Evolutionary conservation across 768 basidiomycete genomes (phyloP), one percentile per base, ranked within the genome.

Genomic region (Epithele typhae): DNA sequence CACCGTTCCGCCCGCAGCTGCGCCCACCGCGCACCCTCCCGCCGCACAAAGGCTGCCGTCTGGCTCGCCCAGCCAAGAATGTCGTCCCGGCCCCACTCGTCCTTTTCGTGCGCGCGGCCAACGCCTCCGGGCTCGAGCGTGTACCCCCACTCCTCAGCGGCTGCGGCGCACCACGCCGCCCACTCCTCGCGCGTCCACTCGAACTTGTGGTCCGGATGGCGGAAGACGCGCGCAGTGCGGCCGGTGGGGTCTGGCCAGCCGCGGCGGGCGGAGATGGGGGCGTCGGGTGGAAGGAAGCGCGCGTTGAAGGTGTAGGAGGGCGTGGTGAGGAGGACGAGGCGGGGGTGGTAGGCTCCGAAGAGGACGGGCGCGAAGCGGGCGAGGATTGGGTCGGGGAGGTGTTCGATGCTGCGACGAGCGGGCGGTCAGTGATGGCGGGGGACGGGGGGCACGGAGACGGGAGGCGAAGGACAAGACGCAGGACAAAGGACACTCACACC

Each of bases 151-250:
- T 78, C 72, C 4, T 58, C 59, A 0, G 84, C 87, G 2, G 66
- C 68, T 0, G 57, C 59, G 10, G 64, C 52, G 58, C 89, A 91
- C 79, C 84, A 87, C 14, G 53, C 55, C 17, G 60, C 56, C 59
- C 91, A 95, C 57, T 94, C 92, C 2, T 79, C 77, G 0, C 65
- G 60, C 0, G 89, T 92, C 86, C 87, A 94, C 62, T 95, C 92
- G 52, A 93, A 91, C 55, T 92, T 86, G 64, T 95, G 92, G 54
- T 93, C 92, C 19, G 65, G 48, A 59, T 94, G 89, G 18, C 92
- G 74, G 68, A 92, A 93, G 23, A 86, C 64, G 1, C 91, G 78
- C 38, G 75, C 59, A 0, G 89, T 92, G 15, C 86, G 77, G 12
- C 73, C 69, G 0, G 90, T 92, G 3, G 92, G 90, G 64, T 94